Evolutionary conservation across 768 basidiomycete species (phyloP), one percentile per base, ranked within the genome.

Genomic region (Rhodocollybia butyracea): DNA sequence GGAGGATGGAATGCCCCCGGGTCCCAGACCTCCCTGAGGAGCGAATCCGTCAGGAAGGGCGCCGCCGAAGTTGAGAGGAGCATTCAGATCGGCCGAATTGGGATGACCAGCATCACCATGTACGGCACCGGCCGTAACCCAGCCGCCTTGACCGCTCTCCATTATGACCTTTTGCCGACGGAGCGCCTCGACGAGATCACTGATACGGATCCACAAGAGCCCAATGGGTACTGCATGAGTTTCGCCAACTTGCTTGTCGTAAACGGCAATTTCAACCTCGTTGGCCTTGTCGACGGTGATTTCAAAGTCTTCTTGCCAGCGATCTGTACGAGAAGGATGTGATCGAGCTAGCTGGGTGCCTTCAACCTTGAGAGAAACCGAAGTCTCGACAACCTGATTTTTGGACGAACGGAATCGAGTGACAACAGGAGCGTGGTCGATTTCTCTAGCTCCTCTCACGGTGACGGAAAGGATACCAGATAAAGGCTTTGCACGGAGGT

Each of bases 271-370:
- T 73, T 98, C 97, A 46, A 98, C 90, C 77, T 99, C 97, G 67
- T 96, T 98, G 13, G 96, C 95, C 71, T 98, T 98, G 76, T 98
- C 96, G 38, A 98, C 91, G 0, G 87, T 79, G 57, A 99, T 92
- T 70, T 96, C 94, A 59, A 98, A 98, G 57, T 94, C 91, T 71
- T 99, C 95, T 67, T 93, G 92, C 97, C 97, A 99, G 42, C 91
- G 86, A 71, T 98, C 97, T 27, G 89, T 97, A 57, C 94, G 86
- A 10, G 94, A 88, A 7, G 93, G 91, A 67, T 96, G 94, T 0
- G 95, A 94, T 55, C 88, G 85, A 4, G 93, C 96, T 13, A 91
- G 81, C 62, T 94, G 91, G 19, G 91, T 94, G 21, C 96, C 94
- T 75, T 99, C 97, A 11, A 98, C 90, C 66, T 98, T 97, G 73